Conservation (phyloP, 2,329 filamentous ascomycete species). For the Aspergillus sp. region DNA sequence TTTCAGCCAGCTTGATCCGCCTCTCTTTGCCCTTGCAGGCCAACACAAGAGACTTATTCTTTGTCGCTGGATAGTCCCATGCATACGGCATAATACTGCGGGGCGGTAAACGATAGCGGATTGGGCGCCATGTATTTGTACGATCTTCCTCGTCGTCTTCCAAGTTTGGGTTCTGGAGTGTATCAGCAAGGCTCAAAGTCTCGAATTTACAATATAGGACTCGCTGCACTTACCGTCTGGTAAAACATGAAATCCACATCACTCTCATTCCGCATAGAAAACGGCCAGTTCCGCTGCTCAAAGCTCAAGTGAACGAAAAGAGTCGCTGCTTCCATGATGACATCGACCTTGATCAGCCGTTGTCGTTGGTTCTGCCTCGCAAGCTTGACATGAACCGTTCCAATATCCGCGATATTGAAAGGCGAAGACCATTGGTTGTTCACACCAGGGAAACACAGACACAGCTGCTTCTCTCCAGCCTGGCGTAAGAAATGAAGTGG, state of each 20-base stretch:
- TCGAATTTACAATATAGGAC: not conserved
- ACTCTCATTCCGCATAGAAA: conserved; percentile 97
- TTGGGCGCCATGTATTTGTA: conserved; percentile 84
- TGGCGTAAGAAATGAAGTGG: conserved; percentile 90
- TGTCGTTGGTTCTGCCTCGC: conserved; percentile 89
- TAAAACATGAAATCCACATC: conserved; percentile 96
- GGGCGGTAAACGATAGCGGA: conserved; percentile 87
- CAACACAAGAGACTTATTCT: conserved; percentile 90
- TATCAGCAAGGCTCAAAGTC: conserved; percentile 5
- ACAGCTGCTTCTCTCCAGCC: conserved; percentile 82
- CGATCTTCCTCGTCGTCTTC: conserved; percentile 85
- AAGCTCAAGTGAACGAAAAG: conserved; percentile 90
- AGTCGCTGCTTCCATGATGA: conserved; percentile 89
- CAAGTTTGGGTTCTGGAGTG: conserved; percentile 72
- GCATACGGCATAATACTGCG: conserved; percentile 99
- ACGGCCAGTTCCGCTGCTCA: conserved; percentile 96
- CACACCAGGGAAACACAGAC: conserved; percentile 87
- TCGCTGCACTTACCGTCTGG: conserved; percentile 64
- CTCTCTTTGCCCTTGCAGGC: conserved; percentile 78
- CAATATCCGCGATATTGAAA: conserved; percentile 95
- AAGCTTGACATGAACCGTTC: conserved; percentile 90
- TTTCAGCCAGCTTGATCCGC: conserved; percentile 93
- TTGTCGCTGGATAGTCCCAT: conserved; percentile 98
- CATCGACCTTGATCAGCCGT: conserved; percentile 81
- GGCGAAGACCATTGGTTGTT: conserved; percentile 98